Base-by-base conservation (phyloP, 257 asterid genomes). In the Nemophila menziesii region DNA sequence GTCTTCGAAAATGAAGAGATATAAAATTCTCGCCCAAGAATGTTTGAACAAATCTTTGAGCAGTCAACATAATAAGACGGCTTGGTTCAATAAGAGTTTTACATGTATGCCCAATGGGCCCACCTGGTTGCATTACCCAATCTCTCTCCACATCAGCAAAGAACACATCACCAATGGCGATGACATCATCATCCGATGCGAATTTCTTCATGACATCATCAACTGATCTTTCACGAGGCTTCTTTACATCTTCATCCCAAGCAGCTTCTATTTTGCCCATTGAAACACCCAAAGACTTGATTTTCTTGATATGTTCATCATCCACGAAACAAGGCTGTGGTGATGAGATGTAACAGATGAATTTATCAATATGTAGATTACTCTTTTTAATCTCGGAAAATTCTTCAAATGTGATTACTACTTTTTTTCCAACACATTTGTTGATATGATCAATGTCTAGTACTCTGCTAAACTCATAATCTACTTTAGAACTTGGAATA, bases 101-200 rank as follows among this genome's bases (percentile, higher is more conserved):
- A 49, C 98, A 89, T 14, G 71, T 69, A 65, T 81, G 93, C 27
- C 78, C 74, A 56, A 90, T 79, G 1, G 99, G 99, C 9, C 99
- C 99, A 41, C 96, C 86, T 5, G 93, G 85, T 70, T 90, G 99
- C 93, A 69, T 75, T 63, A 81, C 96, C 96, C 86, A 72, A 2
- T 72, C 85, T 52, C 64, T 72, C 75, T 81, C 99, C 43, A 85
- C 82, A 34, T 90, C 81, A 54, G 99, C 94, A 64, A 90, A 90
- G 71, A 81, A 90, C 61, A 90, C 85, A 49, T 90, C 98, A 46
- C 98, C 98, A 44, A 90, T 66, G n/a, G 93, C 96, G 58, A 90
- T 62, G 39, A 90, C 93, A 65, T 78, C 92, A 46, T 73, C 77
- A 15, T 57, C 64, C 0, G 86, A 74, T 47, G 87, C 62, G 56